Percentiles rank a stretch among this genome's conserved stretches.
phyloP scores from a whole-genome alignment of 2,329 filamentous ascomycete genomes.

The Sporothrix variecibatus region DNA sequence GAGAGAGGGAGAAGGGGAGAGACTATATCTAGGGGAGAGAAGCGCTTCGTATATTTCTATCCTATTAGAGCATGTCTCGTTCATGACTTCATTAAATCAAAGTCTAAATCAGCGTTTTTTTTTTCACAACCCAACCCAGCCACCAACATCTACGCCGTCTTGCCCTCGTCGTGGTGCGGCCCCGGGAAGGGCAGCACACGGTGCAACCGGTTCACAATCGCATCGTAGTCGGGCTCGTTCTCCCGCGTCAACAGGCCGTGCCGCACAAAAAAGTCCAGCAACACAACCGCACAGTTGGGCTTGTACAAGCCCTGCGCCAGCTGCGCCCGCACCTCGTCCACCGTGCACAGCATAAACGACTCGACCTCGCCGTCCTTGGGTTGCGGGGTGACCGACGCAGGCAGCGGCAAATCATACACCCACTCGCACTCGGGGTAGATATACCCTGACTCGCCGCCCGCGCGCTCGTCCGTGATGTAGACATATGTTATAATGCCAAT shows the following conservation, averaged over 20 bases:
- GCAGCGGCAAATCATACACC: constrained; percentile 83
- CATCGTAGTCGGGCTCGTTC: constrained; percentile 75
- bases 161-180: constrained; percentile 41
- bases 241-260: constrained; percentile 77
- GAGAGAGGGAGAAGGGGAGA: neutral
- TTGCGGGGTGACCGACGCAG: constrained; percentile 62
- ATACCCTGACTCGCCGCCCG: constrained; percentile 78
- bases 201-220: constrained; percentile 75
- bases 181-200: constrained; percentile 79
- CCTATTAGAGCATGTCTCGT: neutral
- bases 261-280: constrained; percentile 87
- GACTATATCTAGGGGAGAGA: neutral
- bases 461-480: constrained; percentile 72
- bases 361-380: constrained; percentile 90
- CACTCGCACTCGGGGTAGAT: constrained; percentile 92
- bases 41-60: neutral
- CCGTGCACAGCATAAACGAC: constrained; percentile 73
- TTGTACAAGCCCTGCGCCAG: constrained; percentile 80
- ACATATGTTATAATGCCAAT: constrained; percentile 81
- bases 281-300: constrained; percentile 82
- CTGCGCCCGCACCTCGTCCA: constrained; percentile 69
- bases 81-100: neutral
- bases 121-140: neutral
- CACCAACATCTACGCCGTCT: neutral
- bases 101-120: neutral